These are phyloP conservation scores for Juglanconis juglandina DNA, from an alignment of 2,329 filamentous ascomycete species.

Conservation along the genomic window DNA sequence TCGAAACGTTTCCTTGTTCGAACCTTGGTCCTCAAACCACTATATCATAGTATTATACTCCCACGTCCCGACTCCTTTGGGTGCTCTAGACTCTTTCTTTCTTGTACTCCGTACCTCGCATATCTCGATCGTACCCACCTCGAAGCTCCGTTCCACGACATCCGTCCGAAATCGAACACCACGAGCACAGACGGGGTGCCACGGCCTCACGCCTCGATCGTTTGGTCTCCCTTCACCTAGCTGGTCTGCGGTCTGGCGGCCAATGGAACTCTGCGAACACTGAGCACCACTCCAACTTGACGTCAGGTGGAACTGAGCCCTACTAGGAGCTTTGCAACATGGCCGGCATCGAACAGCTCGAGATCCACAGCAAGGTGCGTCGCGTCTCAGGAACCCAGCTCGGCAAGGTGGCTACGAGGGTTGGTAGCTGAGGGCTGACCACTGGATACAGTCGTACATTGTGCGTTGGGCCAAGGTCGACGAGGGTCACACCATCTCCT, in stretches of 20 bases:
- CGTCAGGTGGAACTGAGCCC: constrained; percentile 1
- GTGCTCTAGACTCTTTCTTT: not conserved
- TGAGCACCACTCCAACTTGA: constrained; percentile 1
- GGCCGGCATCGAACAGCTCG: constrained; percentile 94
- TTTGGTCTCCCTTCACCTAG: not conserved
- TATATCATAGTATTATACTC: not conserved
- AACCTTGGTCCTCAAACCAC: no score
- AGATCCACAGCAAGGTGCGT: constrained; percentile 93
- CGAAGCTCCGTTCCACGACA: not conserved
- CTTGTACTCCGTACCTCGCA: not conserved
- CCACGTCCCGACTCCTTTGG: not conserved
- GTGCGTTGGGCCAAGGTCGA: constrained; percentile 95
- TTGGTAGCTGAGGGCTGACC: constrained; percentile 19
- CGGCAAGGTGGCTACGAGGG: not conserved
- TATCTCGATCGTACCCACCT: not conserved
- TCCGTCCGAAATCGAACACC: not conserved
- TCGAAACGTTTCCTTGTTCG: no score
- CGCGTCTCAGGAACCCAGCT: constrained; percentile 17
- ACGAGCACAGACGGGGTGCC: not conserved
- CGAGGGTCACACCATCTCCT: constrained; percentile 87
- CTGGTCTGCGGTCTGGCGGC: not conserved
- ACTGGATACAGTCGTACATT: constrained; percentile 75
- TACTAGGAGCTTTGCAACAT: constrained; percentile 42
- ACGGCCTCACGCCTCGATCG: not conserved
- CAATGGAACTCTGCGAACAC: constrained; percentile 11